phyloP scores from a whole-genome alignment of 129 eudicot genomes.

The Oenanthe sinensis region DNA sequence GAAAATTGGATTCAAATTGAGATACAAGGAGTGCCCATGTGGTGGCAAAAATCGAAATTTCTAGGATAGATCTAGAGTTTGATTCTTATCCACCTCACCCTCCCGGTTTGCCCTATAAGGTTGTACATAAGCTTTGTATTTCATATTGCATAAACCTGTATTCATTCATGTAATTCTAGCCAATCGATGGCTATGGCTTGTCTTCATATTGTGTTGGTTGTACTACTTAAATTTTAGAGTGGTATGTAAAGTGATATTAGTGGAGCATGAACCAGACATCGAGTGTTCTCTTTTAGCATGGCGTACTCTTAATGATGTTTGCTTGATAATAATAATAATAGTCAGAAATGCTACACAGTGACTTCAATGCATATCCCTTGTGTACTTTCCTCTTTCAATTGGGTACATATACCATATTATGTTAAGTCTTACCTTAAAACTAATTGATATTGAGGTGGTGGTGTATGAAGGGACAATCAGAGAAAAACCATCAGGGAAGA shows the following conservation, averaged over 20 bases:
- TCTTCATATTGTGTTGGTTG: background rate
- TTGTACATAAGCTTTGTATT: background rate
- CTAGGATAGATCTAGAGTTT: background rate
- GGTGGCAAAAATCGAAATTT: background rate
- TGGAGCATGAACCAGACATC: conserved; percentile 1
- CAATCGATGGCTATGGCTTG: background rate
- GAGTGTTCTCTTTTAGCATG: background rate
- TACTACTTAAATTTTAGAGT: background rate
- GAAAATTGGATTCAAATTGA: background rate
- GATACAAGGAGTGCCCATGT: background rate
- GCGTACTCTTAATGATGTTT: background rate
- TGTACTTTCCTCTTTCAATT: background rate
- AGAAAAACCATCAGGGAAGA: conserved; percentile 87
- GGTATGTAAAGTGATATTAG: background rate
- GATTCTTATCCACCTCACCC: background rate
- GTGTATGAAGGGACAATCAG: conserved; percentile 80
- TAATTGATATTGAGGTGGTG: conserved; percentile 82
- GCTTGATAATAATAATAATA: background rate
- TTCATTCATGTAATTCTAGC: background rate
- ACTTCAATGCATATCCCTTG: background rate
- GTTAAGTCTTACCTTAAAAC: conserved; percentile 33
- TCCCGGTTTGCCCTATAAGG: background rate
- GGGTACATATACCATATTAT: conserved; percentile 6
- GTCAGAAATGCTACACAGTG: background rate
- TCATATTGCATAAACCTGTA: background rate